Conservation (phyloP, 805 yeast species). For the Kurtzmaniella fragi region DNA sequence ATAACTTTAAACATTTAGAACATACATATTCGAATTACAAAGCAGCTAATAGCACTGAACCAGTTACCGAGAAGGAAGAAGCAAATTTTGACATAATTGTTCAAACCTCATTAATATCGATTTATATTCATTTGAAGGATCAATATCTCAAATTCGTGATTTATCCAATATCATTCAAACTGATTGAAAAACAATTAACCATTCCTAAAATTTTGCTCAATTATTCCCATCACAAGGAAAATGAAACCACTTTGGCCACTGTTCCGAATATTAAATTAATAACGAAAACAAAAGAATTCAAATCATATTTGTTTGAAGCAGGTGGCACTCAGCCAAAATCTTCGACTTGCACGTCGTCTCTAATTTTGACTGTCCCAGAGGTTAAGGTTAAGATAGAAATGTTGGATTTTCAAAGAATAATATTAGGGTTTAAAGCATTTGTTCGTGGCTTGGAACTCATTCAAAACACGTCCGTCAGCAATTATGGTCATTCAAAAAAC, state of each 20-base stretch:
- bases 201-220: slow-evolving; percentile 28
- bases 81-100: slow-evolving; percentile 18
- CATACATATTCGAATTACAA: slow-evolving; percentile 10
- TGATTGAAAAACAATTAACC: slow-evolving; percentile 23
- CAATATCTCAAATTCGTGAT: slow-evolving; percentile 20
- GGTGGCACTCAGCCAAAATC: too few relatives aligned
- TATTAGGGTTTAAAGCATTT: slow-evolving; percentile 6
- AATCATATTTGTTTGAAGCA: slow-evolving; percentile 7
- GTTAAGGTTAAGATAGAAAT: slow-evolving; percentile 9
- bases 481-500: slow-evolving; percentile 31
- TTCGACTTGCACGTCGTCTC: slow-evolving; percentile 10
- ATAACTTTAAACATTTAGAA: slow-evolving; percentile 14
- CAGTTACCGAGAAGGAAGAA: neutral
- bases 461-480: slow-evolving; percentile 12
- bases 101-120: slow-evolving; percentile 35
- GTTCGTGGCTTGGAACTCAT: slow-evolving; percentile 5
- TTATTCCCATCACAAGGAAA: neutral
- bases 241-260: slow-evolving; percentile 12
- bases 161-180: slow-evolving; percentile 42
- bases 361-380: slow-evolving; percentile 11
- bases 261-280: slow-evolving; percentile 21
- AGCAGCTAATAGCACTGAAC: neutral
- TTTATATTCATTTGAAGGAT: slow-evolving; percentile 15
- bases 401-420: slow-evolving; percentile 4
- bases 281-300: slow-evolving; percentile 21